Conservation (phyloP, 768 basidiomycete species). For the Omphalotus guepiniiformis region DNA sequence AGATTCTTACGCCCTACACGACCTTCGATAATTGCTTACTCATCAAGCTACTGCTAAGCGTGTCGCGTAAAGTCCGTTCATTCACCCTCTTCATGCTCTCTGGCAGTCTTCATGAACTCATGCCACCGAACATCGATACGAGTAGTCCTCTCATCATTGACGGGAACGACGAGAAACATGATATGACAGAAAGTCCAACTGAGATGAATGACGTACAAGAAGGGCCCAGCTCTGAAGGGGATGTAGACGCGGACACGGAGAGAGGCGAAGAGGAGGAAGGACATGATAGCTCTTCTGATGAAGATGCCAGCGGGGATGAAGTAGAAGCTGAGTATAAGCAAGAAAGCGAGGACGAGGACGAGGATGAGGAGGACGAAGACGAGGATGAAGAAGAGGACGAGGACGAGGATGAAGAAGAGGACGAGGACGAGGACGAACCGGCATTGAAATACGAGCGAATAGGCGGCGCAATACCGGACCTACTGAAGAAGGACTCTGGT, state of each 20-base stretch:
- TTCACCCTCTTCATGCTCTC: too few species aligned
- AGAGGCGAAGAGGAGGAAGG: constrained; percentile 19
- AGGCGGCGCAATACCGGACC: constrained; percentile 62
- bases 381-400: constrained; percentile 44
- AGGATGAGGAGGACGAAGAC: constrained; percentile 19
- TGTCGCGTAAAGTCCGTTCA: too few species aligned
- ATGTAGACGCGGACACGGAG: constrained; percentile 11
- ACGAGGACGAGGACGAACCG: constrained; percentile 87
- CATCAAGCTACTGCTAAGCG: too few species aligned
- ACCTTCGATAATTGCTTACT: too few species aligned
- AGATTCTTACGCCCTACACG: too few species aligned
- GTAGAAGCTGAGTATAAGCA: background rate
- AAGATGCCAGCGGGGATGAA: background rate
- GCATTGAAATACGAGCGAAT: constrained; percentile 88
- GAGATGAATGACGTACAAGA: constrained; percentile 12
- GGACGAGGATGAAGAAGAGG: constrained; percentile 52
- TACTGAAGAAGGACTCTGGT: constrained; percentile 86
- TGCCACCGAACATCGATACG: background rate
- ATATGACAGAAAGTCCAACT: constrained; percentile 14
- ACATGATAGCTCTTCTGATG: background rate
- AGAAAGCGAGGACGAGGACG: constrained; percentile 9
- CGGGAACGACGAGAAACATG: background rate
- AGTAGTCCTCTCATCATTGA: too few species aligned
- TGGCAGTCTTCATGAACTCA: background rate
- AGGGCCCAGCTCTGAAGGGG: constrained; percentile 1